Evolutionary conservation across 2,329 filamentous ascomycete species (phyloP).

Genomic region (Pseudocercospora fuligena): DNA sequence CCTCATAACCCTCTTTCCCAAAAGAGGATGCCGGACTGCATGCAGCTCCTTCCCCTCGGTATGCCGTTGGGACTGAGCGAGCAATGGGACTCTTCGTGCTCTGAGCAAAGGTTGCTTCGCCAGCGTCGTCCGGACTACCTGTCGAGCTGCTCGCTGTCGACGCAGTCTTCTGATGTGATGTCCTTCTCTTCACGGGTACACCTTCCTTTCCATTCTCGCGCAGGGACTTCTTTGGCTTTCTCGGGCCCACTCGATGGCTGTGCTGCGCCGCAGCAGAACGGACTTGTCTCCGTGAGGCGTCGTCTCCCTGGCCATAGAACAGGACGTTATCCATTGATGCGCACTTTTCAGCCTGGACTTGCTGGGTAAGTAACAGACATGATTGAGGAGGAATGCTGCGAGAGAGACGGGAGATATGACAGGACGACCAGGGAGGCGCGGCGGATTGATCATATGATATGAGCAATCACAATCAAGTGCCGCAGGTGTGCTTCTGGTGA

Average conservation of each 20-base stretch:
- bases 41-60: not conserved
- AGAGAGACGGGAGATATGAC: not conserved
- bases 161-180: not conserved
- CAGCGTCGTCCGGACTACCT: not conserved
- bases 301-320: conserved; percentile 31
- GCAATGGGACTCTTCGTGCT: not conserved
- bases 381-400: too few species aligned
- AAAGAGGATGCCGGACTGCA: not conserved
- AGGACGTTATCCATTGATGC: conserved; percentile 29
- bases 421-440: conserved; percentile 3
- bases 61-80: not conserved
- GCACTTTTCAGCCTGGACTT: not conserved
- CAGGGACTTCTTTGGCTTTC: conserved; percentile 26
- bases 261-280: conserved; percentile 29
- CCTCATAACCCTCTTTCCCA: not conserved
- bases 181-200: not conserved
- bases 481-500: conserved; percentile 5
- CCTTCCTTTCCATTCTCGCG: not conserved
- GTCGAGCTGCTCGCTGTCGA: conserved; percentile 4
- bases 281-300: conserved; percentile 31
- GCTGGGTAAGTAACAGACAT: not conserved
- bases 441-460: conserved; percentile 12
- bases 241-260: conserved; percentile 31
- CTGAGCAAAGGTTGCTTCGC: not conserved
- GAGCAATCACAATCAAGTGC: conserved; percentile 15